Base-by-base conservation (phyloP, 345 rosid species). In the Anastatica hierochuntica region DNA sequence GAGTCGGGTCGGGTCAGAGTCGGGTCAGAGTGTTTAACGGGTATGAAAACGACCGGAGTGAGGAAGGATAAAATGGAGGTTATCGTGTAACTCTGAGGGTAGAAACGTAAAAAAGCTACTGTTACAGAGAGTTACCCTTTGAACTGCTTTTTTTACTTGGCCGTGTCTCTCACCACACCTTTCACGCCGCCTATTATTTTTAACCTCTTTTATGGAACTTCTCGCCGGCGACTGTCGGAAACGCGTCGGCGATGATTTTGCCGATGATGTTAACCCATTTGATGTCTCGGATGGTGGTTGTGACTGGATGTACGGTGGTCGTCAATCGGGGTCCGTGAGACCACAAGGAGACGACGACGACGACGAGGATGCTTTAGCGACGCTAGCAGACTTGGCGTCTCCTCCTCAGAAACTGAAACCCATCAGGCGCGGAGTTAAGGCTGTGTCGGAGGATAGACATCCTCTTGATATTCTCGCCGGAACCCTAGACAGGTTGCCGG, bases 371-470 rank as follows among this genome's bases (percentile, higher is more conserved):
- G 69, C 58, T 13, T 58, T 56, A 11, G 67, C 61, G 2, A 53
- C 66, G 13, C 71, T 67, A 38, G 71, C 66, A 10, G 66, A 60
- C 40, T 53, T 67, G 51, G 71, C 71, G 6, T 30, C 73, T 5
- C 84, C 80, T 49, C 80, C 76, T 14, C 85, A 69, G 75, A 82
- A 85, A 74, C 78, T 82, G 29, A 77, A 74, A 33, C 90, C 95
- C 1, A 74, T 82, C 21, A 70, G 90, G 53, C 71, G 60, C 64
- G 64, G 35, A 44, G 72, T 40, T 27, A 60, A 74, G 71, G 52
- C 74, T 23, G 57, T 79, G 10, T 35, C 36, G 6, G 74, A 65
- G 47, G 52, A 64, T 56, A 45, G 49, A 17, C 45, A 62, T 45
- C 59, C 59, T 38, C 56, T 61, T 1, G 62, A 41, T 42, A 59